phyloP scores from a whole-genome alignment of 495 filamentous ascomycete species.

The Aspergillus leporis region DNA sequence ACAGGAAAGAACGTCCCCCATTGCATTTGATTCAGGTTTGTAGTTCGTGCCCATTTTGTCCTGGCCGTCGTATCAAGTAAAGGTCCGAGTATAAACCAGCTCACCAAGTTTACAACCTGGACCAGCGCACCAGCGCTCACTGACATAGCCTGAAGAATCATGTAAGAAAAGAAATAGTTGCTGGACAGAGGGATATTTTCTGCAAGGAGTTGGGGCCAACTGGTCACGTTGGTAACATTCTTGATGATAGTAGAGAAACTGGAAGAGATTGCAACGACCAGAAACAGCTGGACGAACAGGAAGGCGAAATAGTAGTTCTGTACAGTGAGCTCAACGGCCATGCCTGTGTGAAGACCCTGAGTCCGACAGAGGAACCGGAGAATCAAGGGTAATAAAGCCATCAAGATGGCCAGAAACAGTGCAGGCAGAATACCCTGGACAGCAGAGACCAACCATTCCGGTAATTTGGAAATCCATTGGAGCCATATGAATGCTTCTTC shows the following conservation, averaged over 20 bases:
- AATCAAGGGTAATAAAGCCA: conserved; percentile 77
- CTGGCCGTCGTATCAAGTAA: conserved; percentile 84
- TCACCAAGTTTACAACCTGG: conserved; percentile 74
- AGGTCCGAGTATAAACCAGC: conserved; percentile 78
- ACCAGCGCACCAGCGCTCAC: conserved; percentile 86
- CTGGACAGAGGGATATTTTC: conserved; percentile 81
- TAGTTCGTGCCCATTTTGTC: conserved; percentile 85
- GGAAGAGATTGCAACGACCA: conserved; percentile 88
- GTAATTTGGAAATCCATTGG: conserved; percentile 62
- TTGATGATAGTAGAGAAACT: conserved; percentile 67
- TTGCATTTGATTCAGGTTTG: conserved; percentile 70
- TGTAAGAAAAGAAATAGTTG: conserved; percentile 98
- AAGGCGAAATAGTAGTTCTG: conserved; percentile 95
- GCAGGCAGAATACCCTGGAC: conserved; percentile 88
- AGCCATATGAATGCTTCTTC: conserved; percentile 66
- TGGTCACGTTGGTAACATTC: conserved; percentile 60
- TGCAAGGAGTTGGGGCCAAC: conserved; percentile 71
- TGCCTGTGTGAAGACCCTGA: conserved; percentile 82
- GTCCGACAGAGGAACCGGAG: conserved; percentile 71
- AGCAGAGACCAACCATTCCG: conserved; percentile 65
- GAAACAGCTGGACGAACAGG: conserved; percentile 91
- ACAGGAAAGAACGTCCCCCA: conserved; percentile 96
- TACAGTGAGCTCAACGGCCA: conserved; percentile 74
- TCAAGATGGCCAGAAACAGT: conserved; percentile 72
- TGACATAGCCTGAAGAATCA: conserved; percentile 90